phyloP scores from a whole-genome alignment of 192 early-diverging fungal genomes.

The Allomyces macrogynus region DNA sequence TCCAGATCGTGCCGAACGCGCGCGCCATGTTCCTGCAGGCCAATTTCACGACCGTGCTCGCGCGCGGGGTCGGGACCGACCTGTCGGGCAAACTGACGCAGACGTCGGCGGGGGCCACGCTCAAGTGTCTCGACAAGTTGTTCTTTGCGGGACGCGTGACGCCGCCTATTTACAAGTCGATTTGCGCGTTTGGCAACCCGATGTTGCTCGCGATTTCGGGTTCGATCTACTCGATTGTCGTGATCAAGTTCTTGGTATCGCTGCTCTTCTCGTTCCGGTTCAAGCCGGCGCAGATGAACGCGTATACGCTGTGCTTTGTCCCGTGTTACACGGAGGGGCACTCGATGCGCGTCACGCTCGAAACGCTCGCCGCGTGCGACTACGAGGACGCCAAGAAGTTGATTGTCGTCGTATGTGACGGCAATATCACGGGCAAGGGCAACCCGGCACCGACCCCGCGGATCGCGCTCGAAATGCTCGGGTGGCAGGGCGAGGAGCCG shows the following conservation, averaged over 20 bases:
- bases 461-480: slow-evolving; percentile 6
- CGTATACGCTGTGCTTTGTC: slow-evolving; percentile 3
- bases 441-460: slow-evolving; percentile 5
- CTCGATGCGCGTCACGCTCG: slow-evolving; percentile 4
- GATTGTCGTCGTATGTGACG: slow-evolving; percentile 5
- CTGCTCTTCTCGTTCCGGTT: neutral
- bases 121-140: slow-evolving; percentile 5
- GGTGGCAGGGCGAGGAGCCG: slow-evolving; percentile 3
- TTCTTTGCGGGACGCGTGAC: neutral
- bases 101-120: slow-evolving; percentile 7
- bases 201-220: neutral
- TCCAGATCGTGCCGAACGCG: slow-evolving; percentile 12
- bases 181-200: slow-evolving; percentile 1
- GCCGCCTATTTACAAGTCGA: slow-evolving; percentile 1
- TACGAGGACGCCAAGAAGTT: slow-evolving; percentile 5
- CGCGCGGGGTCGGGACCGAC: slow-evolving; percentile 19
- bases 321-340: slow-evolving; percentile 7
- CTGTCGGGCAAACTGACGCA: slow-evolving; percentile 9
- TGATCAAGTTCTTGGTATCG: neutral
- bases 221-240: neutral
- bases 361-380: slow-evolving; percentile 2
- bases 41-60: slow-evolving; percentile 12
- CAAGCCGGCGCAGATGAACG: slow-evolving; percentile 2
- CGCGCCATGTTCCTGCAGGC: slow-evolving; percentile 9
- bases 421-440: slow-evolving; percentile 3